Percentiles rank a stretch among this genome's conserved stretches.
Conservation (phyloP, 352 stramenopile genomes). For the Phytophthora citricola region DNA sequence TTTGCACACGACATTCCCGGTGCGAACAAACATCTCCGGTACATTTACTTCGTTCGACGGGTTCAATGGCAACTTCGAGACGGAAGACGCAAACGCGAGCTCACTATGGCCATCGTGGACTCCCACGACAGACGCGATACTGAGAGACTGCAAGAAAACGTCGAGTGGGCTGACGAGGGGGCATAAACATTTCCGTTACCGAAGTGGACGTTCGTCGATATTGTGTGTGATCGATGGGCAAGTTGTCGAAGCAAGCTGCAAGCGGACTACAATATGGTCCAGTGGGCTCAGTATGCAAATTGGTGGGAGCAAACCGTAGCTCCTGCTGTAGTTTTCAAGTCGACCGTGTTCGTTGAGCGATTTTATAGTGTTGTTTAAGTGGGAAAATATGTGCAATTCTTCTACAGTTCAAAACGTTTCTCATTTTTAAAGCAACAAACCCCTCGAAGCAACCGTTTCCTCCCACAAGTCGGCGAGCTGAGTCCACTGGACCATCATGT, state of each 20-base stretch:
- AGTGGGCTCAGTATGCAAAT: slow-evolving; percentile 45
- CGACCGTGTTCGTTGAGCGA: too few species aligned
- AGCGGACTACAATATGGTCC: slow-evolving; percentile 45
- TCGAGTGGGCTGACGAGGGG: slow-evolving; percentile 34
- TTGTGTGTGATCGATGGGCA: slow-evolving; percentile 38
- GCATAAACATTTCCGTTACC: slow-evolving; percentile 23
- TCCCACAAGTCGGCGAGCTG: background rate
- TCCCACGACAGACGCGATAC: slow-evolving; percentile 6
- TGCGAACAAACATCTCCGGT: slow-evolving; percentile 7
- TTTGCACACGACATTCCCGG: slow-evolving; percentile 28
- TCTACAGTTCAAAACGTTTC: too few species aligned
- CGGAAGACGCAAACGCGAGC: slow-evolving; percentile 6
- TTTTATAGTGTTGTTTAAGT: too few species aligned
- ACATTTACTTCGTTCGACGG: slow-evolving; percentile 5
- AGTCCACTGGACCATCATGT: background rate
- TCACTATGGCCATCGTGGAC: slow-evolving; percentile 24
- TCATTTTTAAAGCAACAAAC: background rate
- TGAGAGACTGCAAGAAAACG: background rate
- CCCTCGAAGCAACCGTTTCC: background rate
- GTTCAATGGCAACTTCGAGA: background rate
- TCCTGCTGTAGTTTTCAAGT: slow-evolving; percentile 18
- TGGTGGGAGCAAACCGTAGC: slow-evolving; percentile 48
- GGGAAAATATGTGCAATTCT: too few species aligned
- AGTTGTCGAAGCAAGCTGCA: slow-evolving; percentile 39
- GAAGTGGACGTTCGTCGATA: slow-evolving; percentile 26